A percentile compares a stretch with the other conserved stretches of the same genome.
phyloP scores from a whole-genome alignment of 169 alveolate species.

The Plasmodium coatneyi region DNA sequence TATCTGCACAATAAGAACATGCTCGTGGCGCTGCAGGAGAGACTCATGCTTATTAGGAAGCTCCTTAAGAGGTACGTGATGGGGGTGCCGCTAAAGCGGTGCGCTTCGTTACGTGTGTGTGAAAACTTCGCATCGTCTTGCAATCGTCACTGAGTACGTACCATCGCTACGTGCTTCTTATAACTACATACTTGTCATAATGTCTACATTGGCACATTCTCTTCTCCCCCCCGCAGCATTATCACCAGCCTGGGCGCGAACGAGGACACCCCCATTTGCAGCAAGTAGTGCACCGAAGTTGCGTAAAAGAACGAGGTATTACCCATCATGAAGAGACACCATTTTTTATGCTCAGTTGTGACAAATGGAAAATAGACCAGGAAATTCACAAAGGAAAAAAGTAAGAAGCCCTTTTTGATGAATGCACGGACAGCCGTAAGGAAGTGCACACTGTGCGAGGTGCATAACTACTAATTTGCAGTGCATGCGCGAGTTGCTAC shows the following conservation, averaged over 20 bases:
- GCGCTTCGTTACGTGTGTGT: not conserved
- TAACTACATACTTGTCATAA: not conserved
- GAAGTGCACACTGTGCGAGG: not conserved
- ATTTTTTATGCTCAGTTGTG: not conserved
- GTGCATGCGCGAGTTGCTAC: not conserved
- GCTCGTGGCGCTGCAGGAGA: slow-evolving; percentile 35
- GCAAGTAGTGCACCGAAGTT: not conserved
- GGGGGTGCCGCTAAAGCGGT: not conserved
- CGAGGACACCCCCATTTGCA: not conserved
- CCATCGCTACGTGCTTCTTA: not conserved
- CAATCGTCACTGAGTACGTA: not conserved
- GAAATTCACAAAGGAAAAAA: not conserved
- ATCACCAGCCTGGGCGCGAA: slow-evolving; percentile 12
- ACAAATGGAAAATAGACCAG: not conserved
- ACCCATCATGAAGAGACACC: not conserved
- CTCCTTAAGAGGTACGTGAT: slow-evolving; percentile 41
- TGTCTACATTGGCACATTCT: not conserved
- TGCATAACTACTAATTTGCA: not conserved
- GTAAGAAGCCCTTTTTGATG: not conserved
- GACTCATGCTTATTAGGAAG: slow-evolving; percentile 29
- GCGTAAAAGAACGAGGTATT: too few species aligned
- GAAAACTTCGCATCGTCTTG: not conserved
- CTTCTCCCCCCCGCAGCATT: slow-evolving; percentile 16
- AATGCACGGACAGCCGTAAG: not conserved
- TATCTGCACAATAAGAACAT: slow-evolving; percentile 11